Base-by-base conservation (phyloP, 805 yeast genomes). In the Saccharomycopsis sp. region DNA sequence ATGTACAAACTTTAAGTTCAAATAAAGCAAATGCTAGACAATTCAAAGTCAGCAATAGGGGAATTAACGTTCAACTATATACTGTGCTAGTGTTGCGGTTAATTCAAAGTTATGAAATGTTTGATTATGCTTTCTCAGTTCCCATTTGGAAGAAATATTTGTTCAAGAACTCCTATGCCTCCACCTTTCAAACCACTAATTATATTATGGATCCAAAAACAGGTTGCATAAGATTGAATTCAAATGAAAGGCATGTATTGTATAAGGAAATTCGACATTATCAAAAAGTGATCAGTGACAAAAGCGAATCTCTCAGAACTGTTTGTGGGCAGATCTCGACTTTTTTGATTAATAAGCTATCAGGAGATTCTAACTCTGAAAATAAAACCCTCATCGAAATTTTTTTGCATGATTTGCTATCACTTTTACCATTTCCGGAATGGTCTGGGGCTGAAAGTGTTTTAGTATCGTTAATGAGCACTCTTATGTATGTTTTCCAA, bases 391-490 rank as follows among this genome's bases (percentile, higher is more conserved):
- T 68, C 2, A 53, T 83, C 31, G 87, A 81, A 27, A 53, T 70
- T 16, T 63, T 81, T 23, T 52, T 81, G 1, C 74, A 72, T 35
- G 95, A 85, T 53, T 59, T 84, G 17, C 46, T 77, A 5, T 49
- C 56, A 0, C 58, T 83, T 43, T 54, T 83, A 7, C 58, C 63
- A 1, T 59, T 59, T 6, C 85, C 87, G 0, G 80, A 77, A 44
- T 85, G 81, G 76, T 68, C 86, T 0, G 75, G 75, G 0, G 68
- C 80, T 1, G 84, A 76, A 48, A 52, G 65, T 0, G 52, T 83
- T 13, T 58, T 83, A 4, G 56, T 55, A 5, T 64, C 77, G 1
- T 44, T 80, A 2, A 61, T 72, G 54, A 68, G 63, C 32, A 62
- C 69, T 4, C 55, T 80, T 19, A 55, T 78, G 40, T 53, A 51